A percentile compares a stretch with the other conserved stretches of the same genome.
Evolutionary conservation across 495 filamentous ascomycete species (phyloP).

Genomic region (Hypomontagnella submonticulosa): DNA sequence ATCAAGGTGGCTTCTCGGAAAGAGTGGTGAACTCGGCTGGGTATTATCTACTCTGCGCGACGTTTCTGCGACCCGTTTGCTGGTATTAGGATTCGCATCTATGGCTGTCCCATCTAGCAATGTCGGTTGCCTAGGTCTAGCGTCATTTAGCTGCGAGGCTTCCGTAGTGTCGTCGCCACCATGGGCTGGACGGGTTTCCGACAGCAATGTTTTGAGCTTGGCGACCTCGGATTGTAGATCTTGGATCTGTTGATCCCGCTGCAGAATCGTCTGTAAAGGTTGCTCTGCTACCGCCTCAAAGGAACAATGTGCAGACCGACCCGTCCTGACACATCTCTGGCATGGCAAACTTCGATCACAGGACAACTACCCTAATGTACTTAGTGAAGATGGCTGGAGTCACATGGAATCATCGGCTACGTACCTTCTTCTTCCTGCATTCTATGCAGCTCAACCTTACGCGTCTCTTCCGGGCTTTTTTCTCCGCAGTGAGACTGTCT

Average conservation of each 20-base stretch:
- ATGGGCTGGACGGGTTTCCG: neutral
- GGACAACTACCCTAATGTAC: slow-evolving; percentile 28
- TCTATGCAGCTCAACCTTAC: slow-evolving; percentile 40
- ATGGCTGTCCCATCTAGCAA: neutral
- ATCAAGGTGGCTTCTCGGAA: neutral
- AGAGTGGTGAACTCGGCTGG: neutral
- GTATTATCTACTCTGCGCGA: neutral
- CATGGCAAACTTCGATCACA: slow-evolving; percentile 44
- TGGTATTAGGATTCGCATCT: neutral
- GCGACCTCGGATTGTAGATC: slow-evolving; percentile 20
- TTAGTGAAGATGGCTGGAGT: neutral
- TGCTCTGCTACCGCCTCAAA: slow-evolving; percentile 29
- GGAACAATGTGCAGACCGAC: slow-evolving; percentile 33
- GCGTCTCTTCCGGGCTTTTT: slow-evolving; percentile 35
- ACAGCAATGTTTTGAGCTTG: slow-evolving; percentile 29
- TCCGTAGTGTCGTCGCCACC: neutral
- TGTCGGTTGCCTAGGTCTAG: neutral
- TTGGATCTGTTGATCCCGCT: slow-evolving; percentile 33
- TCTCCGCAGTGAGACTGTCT: slow-evolving; percentile 3
- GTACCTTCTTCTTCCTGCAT: slow-evolving; percentile 46
- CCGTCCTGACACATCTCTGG: slow-evolving; percentile 40
- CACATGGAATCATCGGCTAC: neutral
- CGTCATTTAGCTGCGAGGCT: slow-evolving; percentile 1
- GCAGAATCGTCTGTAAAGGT: neutral
- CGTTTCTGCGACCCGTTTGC: neutral